Percentiles rank a stretch among this genome's conserved stretches.
Evolutionary conservation across 176 grass and related monocot species (phyloP).

Genomic region (sorghum (Sorghum bicolor)): Sorghum_bicolor_NCBIv3 NC_012876.2:1179501-1180000

Average conservation of each 20-base stretch:
- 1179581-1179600: not conserved
- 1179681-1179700: not conserved
- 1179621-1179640: constrained; percentile 7
- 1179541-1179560: not conserved
- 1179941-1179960: not conserved
- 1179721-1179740: not conserved
- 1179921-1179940: not conserved
- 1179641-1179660: not conserved
- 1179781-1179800: not conserved
- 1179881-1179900: no score
- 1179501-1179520: not conserved
- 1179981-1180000: not conserved
- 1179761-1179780: constrained; percentile 5
- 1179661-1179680: not conserved
- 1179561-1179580: not conserved
- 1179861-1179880: not conserved
- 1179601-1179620: fast-evolving
- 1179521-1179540: not conserved
- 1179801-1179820: not conserved
- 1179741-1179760: not conserved
- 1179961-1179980: not conserved
- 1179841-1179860: not conserved
- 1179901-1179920: not conserved
- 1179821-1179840: not conserved
- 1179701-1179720: constrained; percentile 31